These are phyloP conservation scores for Geotrichum histeridarum DNA, from an alignment of 1,139 yeast genomes.

Conservation along the genomic window DNA sequence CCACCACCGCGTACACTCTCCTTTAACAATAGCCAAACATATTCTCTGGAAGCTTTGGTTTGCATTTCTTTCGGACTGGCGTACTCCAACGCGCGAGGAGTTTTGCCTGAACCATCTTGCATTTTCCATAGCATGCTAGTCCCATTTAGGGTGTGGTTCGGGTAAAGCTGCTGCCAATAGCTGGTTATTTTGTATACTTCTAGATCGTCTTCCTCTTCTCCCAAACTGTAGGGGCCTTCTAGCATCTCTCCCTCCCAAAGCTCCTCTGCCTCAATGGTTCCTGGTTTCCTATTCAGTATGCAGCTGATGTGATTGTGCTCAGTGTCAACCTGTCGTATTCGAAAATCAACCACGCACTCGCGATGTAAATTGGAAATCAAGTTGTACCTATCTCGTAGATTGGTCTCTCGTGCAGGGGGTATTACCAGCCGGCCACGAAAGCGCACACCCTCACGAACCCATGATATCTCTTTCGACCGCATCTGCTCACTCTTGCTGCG, in stretches of 20 bases:
- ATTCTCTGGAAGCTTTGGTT: constrained; percentile 7
- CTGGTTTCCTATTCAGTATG: neutral
- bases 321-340: neutral
- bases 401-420: neutral
- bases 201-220: neutral
- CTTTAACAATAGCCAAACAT: constrained; percentile 13
- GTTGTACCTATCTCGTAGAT: constrained; percentile 2
- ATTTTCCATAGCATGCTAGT: constrained; percentile 2
- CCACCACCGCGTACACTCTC: neutral
- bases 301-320: constrained; percentile 10
- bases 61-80: constrained; percentile 7
- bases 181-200: constrained; percentile 3
- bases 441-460: constrained; percentile 2
- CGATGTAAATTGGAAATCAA: neutral
- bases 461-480: neutral
- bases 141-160: constrained; percentile 14
- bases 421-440: neutral
- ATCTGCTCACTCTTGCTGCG: neutral
- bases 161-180: constrained; percentile 13
- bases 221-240: constrained; percentile 7
- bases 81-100: neutral
- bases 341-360: constrained; percentile 2
- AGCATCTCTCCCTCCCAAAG: constrained; percentile 16
- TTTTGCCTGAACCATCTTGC: neutral
- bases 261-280: neutral